Evolutionary conservation across 768 basidiomycete genomes (phyloP), one percentile per base, ranked within the genome.

Genomic region (Melanogaster broomeanus): DNA sequence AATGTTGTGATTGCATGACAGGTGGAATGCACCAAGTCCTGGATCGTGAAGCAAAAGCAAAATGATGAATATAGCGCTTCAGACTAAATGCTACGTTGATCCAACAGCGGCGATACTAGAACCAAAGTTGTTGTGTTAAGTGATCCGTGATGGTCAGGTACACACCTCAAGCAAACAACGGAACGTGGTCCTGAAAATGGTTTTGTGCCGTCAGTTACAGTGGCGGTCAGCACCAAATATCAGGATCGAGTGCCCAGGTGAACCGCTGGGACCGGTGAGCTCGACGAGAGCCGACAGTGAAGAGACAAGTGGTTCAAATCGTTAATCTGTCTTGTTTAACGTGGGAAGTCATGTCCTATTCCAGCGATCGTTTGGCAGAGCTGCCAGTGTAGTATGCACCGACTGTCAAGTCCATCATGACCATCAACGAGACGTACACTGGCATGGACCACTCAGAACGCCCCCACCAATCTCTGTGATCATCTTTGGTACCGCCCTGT

Each of bases 1-100:
- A 61, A 47, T 22, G 57, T 45, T 52, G 57, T 28, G 58, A 51
- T n/a, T 45, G 45, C 58, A 62, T 60, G 47, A 43, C 37, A 25
- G 40, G 47, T 31, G 15, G 40, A 4, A 15, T 22, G 31, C 27
- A 31, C 34, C 19, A 42, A n/a, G 25, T 21, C 27, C 45, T 51
- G 22, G 31, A 30, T 49, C 42, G 40, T 31, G 21, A 34, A 22
- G 40, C n/a, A 44, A 46, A 30, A 46, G 33, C 16, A 42, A 51
- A 57, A 45, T 37, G 50, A 49, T 19, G 33, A 56, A 55, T 48
- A 42, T 40, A 25, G 30, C 7, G 37, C 44, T 52, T 49, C 42
- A 47, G 24, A 21, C 19, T 42, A 16, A 33, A 50, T 15, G 16
- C 24, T 28, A 42, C 30, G 44, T 38, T 45, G 45, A 50, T 56